Evolutionary conservation across 495 filamentous ascomycete species (phyloP).

Genomic region (Copromyces sp.): DNA sequence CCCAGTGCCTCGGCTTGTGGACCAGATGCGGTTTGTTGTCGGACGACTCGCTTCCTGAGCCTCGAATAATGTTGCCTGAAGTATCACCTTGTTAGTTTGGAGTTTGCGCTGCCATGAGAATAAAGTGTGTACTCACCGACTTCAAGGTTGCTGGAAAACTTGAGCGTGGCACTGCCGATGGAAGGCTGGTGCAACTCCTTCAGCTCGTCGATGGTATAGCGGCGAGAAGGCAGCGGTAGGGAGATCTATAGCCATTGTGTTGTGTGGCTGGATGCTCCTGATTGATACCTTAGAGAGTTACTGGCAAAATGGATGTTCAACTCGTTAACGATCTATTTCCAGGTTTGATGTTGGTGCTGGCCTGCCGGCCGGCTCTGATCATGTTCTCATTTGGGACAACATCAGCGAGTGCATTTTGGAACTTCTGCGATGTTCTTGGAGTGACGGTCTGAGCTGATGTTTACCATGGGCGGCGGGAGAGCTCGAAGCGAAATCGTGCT

Average conservation of each 20-base stretch:
- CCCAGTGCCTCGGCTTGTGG: conserved; percentile 18
- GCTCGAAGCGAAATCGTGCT: no score
- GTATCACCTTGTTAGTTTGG: conserved; percentile 7
- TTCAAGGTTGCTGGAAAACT: conserved; percentile 20
- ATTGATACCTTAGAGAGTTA: conserved; percentile 78
- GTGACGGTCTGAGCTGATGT: no score
- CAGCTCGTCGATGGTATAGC: conserved; percentile 30
- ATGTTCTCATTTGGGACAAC: no score
- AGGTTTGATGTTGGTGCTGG: no score
- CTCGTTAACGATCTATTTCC: conserved; percentile 21
- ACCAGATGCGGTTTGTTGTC: conserved; percentile 3
- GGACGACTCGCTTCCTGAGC: conserved; percentile 11
- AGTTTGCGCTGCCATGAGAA: not conserved
- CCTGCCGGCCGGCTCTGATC: no score
- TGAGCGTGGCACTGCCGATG: conserved; percentile 1
- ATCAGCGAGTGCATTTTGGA: no score
- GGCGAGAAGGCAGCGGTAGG: conserved; percentile 52
- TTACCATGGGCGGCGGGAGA: no score
- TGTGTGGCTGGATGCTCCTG: conserved; percentile 76
- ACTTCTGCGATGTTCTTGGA: no score
- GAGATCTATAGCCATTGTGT: conserved; percentile 89
- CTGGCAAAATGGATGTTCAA: conserved; percentile 51
- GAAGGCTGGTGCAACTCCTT: conserved; percentile 16
- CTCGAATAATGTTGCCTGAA: conserved; percentile 20
- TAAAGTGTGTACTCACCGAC: conserved; percentile 20